Evolutionary conservation across 495 filamentous ascomycete species (phyloP).

Genomic region (Aspergillus hancockii): DNA sequence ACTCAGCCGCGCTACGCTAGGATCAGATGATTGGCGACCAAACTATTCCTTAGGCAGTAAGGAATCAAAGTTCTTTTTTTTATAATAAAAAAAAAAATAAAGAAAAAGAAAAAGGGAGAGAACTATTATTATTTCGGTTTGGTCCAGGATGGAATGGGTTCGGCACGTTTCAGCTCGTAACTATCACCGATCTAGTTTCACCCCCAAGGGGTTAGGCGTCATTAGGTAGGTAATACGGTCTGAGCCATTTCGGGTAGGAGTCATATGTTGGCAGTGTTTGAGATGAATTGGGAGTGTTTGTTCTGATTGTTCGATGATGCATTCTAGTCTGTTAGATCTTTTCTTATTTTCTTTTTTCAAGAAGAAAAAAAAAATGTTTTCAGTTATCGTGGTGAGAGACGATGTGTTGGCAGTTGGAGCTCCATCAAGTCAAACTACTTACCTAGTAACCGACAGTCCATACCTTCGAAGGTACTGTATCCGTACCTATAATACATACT

Average conservation of each 20-base stretch:
- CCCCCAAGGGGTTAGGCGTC: not conserved
- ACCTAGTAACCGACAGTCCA: not conserved
- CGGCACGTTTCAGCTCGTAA: slow-evolving; percentile 11
- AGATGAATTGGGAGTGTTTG: not conserved
- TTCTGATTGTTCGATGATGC: not conserved
- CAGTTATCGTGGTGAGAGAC: not conserved
- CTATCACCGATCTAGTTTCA: slow-evolving; percentile 10
- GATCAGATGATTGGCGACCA: slow-evolving; percentile 1
- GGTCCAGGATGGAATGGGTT: not conserved
- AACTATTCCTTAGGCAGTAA: slow-evolving; percentile 1
- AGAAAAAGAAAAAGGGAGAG: too few relatives aligned
- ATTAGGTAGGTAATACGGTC: not conserved
- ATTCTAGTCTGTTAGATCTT: not conserved
- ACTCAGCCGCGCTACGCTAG: slow-evolving; percentile 1
- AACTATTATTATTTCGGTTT: not conserved
- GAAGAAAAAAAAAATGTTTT: not conserved
- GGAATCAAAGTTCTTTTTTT: not conserved
- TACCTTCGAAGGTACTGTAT: not conserved
- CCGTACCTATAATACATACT: not conserved
- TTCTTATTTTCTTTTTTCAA: too few relatives aligned
- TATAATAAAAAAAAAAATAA: too few relatives aligned
- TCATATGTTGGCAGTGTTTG: not conserved
- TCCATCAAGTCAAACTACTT: not conserved
- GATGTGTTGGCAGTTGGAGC: not conserved
- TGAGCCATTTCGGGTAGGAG: not conserved